A percentile compares a stretch with the other conserved stretches of the same genome.
phyloP scores from a whole-genome alignment of 2,329 filamentous ascomycete genomes.

The Cladosporium sp. region DNA sequence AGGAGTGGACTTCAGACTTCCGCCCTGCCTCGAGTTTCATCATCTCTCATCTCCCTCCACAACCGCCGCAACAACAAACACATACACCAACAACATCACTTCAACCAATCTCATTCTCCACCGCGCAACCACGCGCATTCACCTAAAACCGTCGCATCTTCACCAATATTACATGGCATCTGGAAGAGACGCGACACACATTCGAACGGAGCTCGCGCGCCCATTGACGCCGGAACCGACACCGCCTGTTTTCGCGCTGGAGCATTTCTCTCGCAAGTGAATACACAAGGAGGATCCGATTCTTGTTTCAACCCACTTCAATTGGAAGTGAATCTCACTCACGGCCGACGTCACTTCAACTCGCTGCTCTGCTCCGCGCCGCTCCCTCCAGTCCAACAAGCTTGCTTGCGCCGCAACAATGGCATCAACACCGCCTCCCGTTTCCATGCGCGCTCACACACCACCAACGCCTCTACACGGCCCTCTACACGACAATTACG shows the following conservation, averaged over 20 bases:
- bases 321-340: not conserved
- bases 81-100: conserved; percentile 2
- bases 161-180: not conserved
- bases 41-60: not conserved
- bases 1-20: not conserved
- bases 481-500: conserved; percentile 59
- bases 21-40: not conserved
- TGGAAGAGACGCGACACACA: not conserved
- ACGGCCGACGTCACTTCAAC: not conserved
- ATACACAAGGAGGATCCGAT: not conserved
- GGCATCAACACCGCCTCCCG: conserved; percentile 10
- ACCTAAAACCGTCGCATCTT: not conserved
- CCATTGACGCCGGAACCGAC: not conserved
- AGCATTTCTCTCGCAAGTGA: conserved; percentile 2
- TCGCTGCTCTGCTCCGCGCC: conserved; percentile 8
- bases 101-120: not conserved
- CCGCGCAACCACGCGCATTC: not conserved
- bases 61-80: conserved; percentile 1
- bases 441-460: conserved; percentile 48
- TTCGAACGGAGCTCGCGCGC: not conserved
- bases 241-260: conserved; percentile 11
- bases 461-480: conserved; percentile 66
- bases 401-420: conserved; percentile 14
- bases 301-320: not conserved
- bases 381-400: conserved; percentile 10